Percentiles rank a stretch among this genome's conserved stretches.
Evolutionary conservation across 2,329 filamentous ascomycete species (phyloP).

Genomic region (Teratosphaeria destructans): DNA sequence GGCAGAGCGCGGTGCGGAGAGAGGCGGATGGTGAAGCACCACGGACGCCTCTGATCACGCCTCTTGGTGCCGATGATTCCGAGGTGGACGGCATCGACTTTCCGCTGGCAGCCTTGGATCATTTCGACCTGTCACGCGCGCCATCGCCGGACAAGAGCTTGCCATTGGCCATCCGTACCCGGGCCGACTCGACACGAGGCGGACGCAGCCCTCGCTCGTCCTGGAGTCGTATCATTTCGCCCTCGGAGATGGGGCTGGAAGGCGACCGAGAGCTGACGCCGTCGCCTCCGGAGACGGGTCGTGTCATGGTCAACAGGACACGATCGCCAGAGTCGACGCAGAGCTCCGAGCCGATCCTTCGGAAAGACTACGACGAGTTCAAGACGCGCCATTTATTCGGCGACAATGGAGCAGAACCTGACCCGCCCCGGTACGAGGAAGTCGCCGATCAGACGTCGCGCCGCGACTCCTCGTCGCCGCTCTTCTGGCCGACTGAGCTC

Average conservation of each 20-base stretch:
- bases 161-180: background rate
- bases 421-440: constrained; percentile 4
- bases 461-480: background rate
- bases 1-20: background rate
- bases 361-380: constrained; percentile 12
- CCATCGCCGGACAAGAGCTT: background rate
- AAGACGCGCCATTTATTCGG: constrained; percentile 10
- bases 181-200: background rate
- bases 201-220: background rate
- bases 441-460: background rate
- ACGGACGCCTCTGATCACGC: background rate
- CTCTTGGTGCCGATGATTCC: background rate
- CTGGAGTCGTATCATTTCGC: background rate
- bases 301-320: background rate
- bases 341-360: background rate
- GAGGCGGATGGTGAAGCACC: background rate
- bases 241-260: background rate
- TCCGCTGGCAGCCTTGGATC: background rate
- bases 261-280: background rate
- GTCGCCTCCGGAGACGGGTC: background rate
- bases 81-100: background rate
- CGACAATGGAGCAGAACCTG: background rate
- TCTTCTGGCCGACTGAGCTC: background rate
- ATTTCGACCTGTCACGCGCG: background rate
- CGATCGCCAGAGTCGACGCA: background rate